Evolutionary conservation across 2,329 filamentous ascomycete genomes (phyloP).

Genomic region (Monascus ruber): DNA sequence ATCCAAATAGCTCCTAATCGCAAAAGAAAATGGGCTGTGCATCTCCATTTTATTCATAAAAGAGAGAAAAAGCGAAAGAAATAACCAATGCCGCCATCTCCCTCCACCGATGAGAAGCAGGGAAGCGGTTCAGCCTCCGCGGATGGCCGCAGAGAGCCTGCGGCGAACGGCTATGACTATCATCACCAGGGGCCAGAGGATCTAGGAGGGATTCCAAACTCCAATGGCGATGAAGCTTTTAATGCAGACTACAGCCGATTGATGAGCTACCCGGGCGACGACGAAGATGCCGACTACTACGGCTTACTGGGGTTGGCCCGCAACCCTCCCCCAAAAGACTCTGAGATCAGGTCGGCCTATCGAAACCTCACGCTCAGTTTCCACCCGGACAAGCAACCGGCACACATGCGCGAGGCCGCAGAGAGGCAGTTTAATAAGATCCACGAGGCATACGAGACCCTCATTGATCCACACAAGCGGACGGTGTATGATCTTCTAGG

Average conservation of each 20-base stretch:
- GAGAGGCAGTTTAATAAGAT: slow-evolving; percentile 28
- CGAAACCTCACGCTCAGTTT: slow-evolving; percentile 32
- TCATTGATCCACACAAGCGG: slow-evolving; percentile 31
- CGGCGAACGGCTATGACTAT: neutral
- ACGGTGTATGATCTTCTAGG: slow-evolving; percentile 33
- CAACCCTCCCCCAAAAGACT: slow-evolving; percentile 28
- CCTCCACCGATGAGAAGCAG: neutral
- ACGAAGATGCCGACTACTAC: slow-evolving; percentile 30
- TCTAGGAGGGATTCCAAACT: neutral
- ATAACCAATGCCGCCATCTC: slow-evolving; percentile 1
- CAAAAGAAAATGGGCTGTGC: slow-evolving; percentile 1
- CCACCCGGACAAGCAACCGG: slow-evolving; percentile 35
- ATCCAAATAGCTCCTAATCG: neutral
- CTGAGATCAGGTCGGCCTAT: slow-evolving; percentile 34
- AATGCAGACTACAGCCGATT: slow-evolving; percentile 17
- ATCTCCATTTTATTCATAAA: neutral
- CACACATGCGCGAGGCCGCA: slow-evolving; percentile 25
- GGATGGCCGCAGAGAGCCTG: neutral
- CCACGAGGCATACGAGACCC: slow-evolving; percentile 30
- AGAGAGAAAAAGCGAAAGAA: neutral
- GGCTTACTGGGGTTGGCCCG: slow-evolving; percentile 28
- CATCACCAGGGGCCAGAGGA: neutral
- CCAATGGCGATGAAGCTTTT: slow-evolving; percentile 11
- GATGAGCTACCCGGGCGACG: slow-evolving; percentile 13
- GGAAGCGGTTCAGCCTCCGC: neutral